phyloP scores from a whole-genome alignment of 2,329 filamentous ascomycete species.

The Xenoacremonium recifei region DNA sequence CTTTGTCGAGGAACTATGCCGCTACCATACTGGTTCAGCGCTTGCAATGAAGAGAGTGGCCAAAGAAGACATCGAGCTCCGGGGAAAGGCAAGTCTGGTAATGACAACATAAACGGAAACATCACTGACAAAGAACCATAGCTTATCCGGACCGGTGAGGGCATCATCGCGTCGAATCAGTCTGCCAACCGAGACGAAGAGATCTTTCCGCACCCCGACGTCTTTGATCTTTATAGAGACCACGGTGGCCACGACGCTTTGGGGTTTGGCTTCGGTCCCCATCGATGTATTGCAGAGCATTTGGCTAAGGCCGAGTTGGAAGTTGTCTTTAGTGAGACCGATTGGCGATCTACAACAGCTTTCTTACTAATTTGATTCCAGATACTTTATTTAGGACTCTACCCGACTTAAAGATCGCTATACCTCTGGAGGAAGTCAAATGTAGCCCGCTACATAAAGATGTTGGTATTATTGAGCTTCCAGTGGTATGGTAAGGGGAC shows the following conservation, averaged over 20 bases:
- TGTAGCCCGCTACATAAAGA: slow-evolving; percentile 37
- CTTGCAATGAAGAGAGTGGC: slow-evolving; percentile 47
- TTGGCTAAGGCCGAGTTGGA: slow-evolving; percentile 42
- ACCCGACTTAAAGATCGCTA: slow-evolving; percentile 38
- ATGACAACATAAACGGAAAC: background rate
- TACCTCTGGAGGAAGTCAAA: slow-evolving; percentile 37
- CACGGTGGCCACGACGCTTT: slow-evolving; percentile 31
- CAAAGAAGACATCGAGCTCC: slow-evolving; percentile 44
- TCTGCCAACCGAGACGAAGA: slow-evolving; percentile 48
- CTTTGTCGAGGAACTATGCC: slow-evolving; percentile 49
- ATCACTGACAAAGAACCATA: slow-evolving; percentile 27
- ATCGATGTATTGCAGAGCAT: slow-evolving; percentile 45
- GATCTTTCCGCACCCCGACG: slow-evolving; percentile 38
- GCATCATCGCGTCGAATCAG: slow-evolving; percentile 46
- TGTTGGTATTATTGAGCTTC: slow-evolving; percentile 40
- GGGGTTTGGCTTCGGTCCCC: slow-evolving; percentile 46
- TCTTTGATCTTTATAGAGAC: slow-evolving; percentile 42
- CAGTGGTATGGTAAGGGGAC: slow-evolving; percentile 31
- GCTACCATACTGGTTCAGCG: slow-evolving; percentile 46
- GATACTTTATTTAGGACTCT: slow-evolving; percentile 38
- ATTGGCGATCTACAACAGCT: background rate
- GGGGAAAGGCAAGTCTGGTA: slow-evolving; percentile 33
- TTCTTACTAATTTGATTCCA: slow-evolving; percentile 9
- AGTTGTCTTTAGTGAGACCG: slow-evolving; percentile 40
- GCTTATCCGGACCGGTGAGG: slow-evolving; percentile 43